Base-by-base conservation (phyloP, 1,284 basidiomycete species). In the Ceratobasidium sp. region DNA sequence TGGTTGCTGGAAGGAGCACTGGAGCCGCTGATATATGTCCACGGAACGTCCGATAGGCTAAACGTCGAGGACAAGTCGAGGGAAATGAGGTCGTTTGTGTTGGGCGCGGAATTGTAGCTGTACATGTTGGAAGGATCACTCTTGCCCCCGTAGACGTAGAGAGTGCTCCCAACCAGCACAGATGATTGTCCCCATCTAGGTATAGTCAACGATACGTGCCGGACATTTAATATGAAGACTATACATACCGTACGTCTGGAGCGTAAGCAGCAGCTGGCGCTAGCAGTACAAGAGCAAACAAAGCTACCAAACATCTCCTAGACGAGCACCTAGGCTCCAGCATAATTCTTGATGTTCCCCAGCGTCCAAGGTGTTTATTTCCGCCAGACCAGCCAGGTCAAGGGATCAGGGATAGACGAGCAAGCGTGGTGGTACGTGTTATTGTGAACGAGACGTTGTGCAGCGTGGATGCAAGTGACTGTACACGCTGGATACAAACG, bases 151-250 rank as follows among this genome's bases (percentile, higher is more conserved):
- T 91, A 88, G 49, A 94, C 81, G 78, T 88, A 87, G 48, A 95
- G 82, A 7, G 84, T 83, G 73, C 87, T 84, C 75, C 87, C 83
- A 25, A 92, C 80, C 56, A 89, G 78, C 25, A 87, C 84, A 0
- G 83, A 81, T 11, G 91, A 90, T 75, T 92, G 91, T 44, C 89
- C 93, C 93, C 93, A 95, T 83, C 93, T 95, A 66, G 25, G 46
- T 16, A 16, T 40, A 46, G 49, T 70, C 18, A 61, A 48, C 42
- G 18, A 58, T 28, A 21, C 11, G 30, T 16, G 42, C 16, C 46
- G 18, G 58, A 12, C 25, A 33, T 23, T 30, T 42, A 25, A 44
- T 46, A 6, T 12, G 12, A 40, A 40, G 14, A 8, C 51, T 54
- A 28, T 56, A 56, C 64, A 21, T 53, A 67, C 64, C 64, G 36